Evolutionary conservation across 257 asterid species (phyloP), one percentile per base, ranked within the genome.

Genomic region (Petunia axillaris): DNA sequence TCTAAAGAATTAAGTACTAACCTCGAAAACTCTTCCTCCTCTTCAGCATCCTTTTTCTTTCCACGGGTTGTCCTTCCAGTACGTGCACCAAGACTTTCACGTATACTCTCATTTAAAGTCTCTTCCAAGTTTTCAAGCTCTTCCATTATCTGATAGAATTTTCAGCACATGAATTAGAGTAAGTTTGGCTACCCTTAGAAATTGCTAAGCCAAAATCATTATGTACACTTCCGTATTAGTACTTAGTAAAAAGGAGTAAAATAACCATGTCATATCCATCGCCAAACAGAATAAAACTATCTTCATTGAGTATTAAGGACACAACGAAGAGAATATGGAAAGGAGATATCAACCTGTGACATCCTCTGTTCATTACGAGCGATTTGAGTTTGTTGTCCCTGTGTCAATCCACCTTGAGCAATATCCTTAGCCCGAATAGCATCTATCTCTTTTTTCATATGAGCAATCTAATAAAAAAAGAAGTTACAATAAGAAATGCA

Each of bases 401-500:
- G 99, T 11, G 98, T 93, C 87, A 96, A 84, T 75, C 99, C 99
- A 90, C 99, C 99, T 90, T 96, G 99, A 87, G 98, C 80, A 88
- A 96, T 96, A 85, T 94, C 99, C 93, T 96, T 96, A 4, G 95
- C 98, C 76, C 99, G 94, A 79, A 96, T 96, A 76, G 99, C 97
- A 87, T 96, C 97, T 79, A 96, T 96, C 91, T 96, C 99, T 90
- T 96, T 96, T 88, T 94, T 96, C 99, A 96, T 96, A 88, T 96
- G 98, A 85, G 94, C 93, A 88, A 96, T 92, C 99, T 94, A 84
- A n/a, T 41, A 41, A 37, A 66, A 70, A 52, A 65, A 81, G 79
- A 78, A 46, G 75, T 73, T 36, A 50, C 60, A 73, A 50, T 50
- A 73, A 73, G 78, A 35, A 48, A 3, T 0, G 3, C 78, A 73